phyloP scores from a whole-genome alignment of 495 filamentous ascomycete genomes.

The Hyphodiscus hymeniophilus region DNA sequence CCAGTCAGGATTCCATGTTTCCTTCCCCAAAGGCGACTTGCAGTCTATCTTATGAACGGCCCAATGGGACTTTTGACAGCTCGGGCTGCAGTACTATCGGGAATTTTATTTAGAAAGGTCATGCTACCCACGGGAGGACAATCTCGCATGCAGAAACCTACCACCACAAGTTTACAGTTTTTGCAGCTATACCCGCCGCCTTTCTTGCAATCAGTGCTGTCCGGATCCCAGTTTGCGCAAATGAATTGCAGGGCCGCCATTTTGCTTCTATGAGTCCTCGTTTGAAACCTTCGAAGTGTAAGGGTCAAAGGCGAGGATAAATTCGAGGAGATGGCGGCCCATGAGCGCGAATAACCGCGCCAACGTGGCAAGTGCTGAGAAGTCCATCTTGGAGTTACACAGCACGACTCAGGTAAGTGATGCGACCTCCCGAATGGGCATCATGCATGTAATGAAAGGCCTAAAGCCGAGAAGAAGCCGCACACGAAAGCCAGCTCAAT shows the following conservation, averaged over 20 bases:
- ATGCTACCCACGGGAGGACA: neutral
- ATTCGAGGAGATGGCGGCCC: neutral
- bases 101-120: neutral
- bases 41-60: constrained; percentile 30
- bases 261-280: neutral
- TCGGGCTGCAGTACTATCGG: constrained; percentile 29
- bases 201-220: neutral
- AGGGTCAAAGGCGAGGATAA: neutral
- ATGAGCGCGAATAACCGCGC: neutral
- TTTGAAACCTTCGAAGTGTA: neutral
- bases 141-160: too few relatives aligned
- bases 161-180: neutral
- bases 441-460: too few relatives aligned
- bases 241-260: neutral
- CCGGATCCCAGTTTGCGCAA: neutral
- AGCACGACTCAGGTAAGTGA: too few relatives aligned
- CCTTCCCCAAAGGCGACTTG: constrained; percentile 24
- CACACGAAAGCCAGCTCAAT: too few relatives aligned
- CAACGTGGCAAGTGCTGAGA: neutral
- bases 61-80: constrained; percentile 33
- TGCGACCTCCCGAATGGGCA: too few relatives aligned
- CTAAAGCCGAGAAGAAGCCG: too few relatives aligned
- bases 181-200: neutral
- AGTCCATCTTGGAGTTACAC: neutral
- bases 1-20: constrained; percentile 25